phyloP scores from a whole-genome alignment of 2,329 filamentous ascomycete species.

The Cercospora canescens region DNA sequence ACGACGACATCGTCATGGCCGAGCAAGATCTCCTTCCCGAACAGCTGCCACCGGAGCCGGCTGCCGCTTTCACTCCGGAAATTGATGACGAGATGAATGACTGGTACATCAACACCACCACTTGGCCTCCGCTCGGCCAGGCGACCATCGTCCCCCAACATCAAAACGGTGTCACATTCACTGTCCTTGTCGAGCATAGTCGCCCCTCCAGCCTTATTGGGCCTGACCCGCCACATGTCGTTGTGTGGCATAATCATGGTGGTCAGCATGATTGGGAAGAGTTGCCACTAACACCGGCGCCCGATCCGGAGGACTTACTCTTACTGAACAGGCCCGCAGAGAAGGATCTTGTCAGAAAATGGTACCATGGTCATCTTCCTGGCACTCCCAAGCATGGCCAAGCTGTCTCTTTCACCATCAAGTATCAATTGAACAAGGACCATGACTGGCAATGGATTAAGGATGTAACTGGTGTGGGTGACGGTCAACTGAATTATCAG shows the following conservation, averaged over 20 bases:
- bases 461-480: slow-evolving; percentile 61
- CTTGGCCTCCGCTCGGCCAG: slow-evolving; percentile 74
- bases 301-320: slow-evolving; percentile 30
- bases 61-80: slow-evolving; percentile 21
- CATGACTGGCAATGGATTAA: slow-evolving; percentile 70
- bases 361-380: slow-evolving; percentile 56
- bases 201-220: slow-evolving; percentile 35
- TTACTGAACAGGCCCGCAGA: slow-evolving; percentile 25
- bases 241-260: slow-evolving; percentile 70
- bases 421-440: slow-evolving; percentile 58
- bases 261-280: slow-evolving; percentile 60
- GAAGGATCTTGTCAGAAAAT: slow-evolving; percentile 41
- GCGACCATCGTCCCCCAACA: slow-evolving; percentile 60
- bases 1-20: slow-evolving; percentile 26
- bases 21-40: slow-evolving; percentile 33
- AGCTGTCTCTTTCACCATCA: slow-evolving; percentile 67
- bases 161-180: slow-evolving; percentile 58
- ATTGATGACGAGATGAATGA: slow-evolving; percentile 21
- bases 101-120: slow-evolving; percentile 58
- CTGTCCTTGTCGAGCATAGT: slow-evolving; percentile 52
- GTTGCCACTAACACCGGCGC: slow-evolving; percentile 52
- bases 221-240: slow-evolving; percentile 67
- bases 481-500: slow-evolving; percentile 63
- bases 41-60: slow-evolving; percentile 34
- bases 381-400: slow-evolving; percentile 46